Conservation (phyloP, 73 alveolate genomes). For the Tetrahymena thermophila region DNA sequence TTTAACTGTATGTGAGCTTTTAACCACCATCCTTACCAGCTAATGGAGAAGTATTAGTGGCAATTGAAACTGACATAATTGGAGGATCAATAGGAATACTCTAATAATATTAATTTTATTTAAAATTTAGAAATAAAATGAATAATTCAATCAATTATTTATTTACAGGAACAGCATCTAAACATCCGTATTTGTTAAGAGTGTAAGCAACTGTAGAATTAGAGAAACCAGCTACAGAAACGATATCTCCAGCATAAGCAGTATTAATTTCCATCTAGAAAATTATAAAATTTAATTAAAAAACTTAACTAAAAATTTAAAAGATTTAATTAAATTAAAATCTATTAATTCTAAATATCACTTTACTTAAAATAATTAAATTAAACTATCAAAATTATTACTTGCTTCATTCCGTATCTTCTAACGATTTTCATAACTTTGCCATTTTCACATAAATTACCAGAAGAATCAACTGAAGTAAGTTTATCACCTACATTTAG, state of each 20-base stretch:
- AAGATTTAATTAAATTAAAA: too few species aligned
- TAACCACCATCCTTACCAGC: constrained; percentile 72
- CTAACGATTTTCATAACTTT: constrained; percentile 59
- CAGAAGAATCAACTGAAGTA: constrained; percentile 47
- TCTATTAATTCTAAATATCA: too few species aligned
- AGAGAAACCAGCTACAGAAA: constrained; percentile 66
- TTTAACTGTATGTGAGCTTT: constrained; percentile 45
- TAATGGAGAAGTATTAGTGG: constrained; percentile 70
- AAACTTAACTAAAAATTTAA: too few species aligned
- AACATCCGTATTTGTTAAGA: constrained; percentile 49
- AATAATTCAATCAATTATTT: neutral
- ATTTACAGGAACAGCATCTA: constrained; percentile 51
- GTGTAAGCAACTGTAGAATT: constrained; percentile 65
- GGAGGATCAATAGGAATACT: constrained; percentile 78
- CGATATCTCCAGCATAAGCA: constrained; percentile 88
- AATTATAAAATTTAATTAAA: neutral
- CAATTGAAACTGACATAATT: constrained; percentile 51
- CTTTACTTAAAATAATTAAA: too few species aligned
- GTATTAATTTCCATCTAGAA: constrained; percentile 52
- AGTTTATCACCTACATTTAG: constrained; percentile 57
- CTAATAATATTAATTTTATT: neutral
- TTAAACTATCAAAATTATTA: neutral
- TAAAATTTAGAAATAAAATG: neutral
- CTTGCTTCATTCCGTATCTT: constrained; percentile 63
- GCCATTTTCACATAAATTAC: constrained; percentile 48